Percentiles rank a stretch among this genome's conserved stretches.
Conservation (phyloP, 257 asterid genomes). For the Solanum arcanum region DNA sequence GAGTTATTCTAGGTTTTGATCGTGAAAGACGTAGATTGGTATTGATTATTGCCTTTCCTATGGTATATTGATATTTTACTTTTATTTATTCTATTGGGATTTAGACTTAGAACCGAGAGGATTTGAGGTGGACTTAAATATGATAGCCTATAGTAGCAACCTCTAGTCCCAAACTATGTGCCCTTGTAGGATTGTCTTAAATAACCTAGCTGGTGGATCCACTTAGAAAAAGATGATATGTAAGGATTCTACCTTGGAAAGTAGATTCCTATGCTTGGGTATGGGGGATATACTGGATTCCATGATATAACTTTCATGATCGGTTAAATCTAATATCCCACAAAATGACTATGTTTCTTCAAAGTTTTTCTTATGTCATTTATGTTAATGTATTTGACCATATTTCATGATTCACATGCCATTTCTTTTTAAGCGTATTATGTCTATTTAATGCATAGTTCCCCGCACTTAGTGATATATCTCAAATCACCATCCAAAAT, state of each 20-base stretch:
- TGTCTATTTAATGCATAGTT: neutral
- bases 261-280: neutral
- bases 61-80: neutral
- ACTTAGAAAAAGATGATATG: neutral
- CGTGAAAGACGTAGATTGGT: neutral
- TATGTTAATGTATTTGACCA: neutral
- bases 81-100: neutral
- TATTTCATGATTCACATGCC: neutral
- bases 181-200: neutral
- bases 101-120: neutral
- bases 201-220: neutral
- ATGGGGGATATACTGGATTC: neutral
- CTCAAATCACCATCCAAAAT: neutral
- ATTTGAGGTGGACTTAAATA: neutral
- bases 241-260: neutral
- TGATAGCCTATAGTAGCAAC: neutral
- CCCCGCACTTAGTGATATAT: neutral
- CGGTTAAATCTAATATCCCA: neutral
- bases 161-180: neutral
- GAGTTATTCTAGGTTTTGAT: neutral
- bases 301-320: neutral
- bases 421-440: too few relatives aligned
- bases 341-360: neutral
- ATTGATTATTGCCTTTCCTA: too few relatives aligned
- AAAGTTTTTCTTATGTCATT: neutral